Evolutionary conservation across 495 filamentous ascomycete genomes (phyloP), one percentile per base, ranked within the genome.

Genomic region (Poronia punctata): DNA sequence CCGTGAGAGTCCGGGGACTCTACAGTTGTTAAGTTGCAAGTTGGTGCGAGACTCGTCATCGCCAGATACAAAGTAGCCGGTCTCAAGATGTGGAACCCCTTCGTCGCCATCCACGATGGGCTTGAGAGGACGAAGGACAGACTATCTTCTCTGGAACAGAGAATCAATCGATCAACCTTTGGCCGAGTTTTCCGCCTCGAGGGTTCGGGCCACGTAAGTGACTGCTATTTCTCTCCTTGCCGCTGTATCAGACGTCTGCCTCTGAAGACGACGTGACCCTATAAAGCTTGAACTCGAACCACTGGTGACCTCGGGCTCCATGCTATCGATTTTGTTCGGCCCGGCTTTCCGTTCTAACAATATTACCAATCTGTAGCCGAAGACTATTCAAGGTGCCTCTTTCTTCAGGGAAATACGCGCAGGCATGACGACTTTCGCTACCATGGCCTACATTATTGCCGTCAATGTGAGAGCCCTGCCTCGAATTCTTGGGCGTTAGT

Each of bases 351-450:
- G 21, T 27, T 2, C 3, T 35, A 11, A 2, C 24, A n/a, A 30
- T 44, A 24, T 47, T 56, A 25, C 53, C 17, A 15, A 27, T 15
- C 58, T 49, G 45, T 67, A 86, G 62, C 70, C 78, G 1, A 79
- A 84, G 46, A 78, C 60, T 11, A 59, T 71, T n/a, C 49, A 46
- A 12, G 65, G 75, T 14, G 70, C 80, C 15, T 74, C 65, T 49
- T 86, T 90, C 63, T 78, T 82, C 44, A 83, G 79, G 10, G 84
- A 90, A 56, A 62, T 90, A 35, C 79, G 83, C 16, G 85, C 84
- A n/a, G 85, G 84, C 9, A 59, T 90, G 22, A 85, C 85, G 23
- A 90, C 85, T 19, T 88, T 89, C 59, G 83, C 86, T 49, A 84
- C 84, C 12, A 88, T 90, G 85, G 80, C 84, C 28, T 90, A 86